Conservation (phyloP, 2,329 filamentous ascomycete genomes). For the Pseudophaeomoniella oleicola region DNA sequence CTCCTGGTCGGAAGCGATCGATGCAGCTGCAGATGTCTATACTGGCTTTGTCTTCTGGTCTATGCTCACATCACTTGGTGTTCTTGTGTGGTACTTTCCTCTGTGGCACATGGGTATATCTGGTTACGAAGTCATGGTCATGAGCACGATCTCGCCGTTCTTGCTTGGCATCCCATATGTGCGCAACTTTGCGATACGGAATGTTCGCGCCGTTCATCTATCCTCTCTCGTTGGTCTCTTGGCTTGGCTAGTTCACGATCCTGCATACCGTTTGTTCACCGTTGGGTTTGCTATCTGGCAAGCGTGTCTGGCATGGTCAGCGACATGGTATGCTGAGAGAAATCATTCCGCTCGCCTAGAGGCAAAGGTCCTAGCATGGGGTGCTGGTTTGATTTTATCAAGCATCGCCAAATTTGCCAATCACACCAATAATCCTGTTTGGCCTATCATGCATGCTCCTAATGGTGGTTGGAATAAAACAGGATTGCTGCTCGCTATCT, state of each 20-base stretch:
- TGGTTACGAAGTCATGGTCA: constrained; percentile 80
- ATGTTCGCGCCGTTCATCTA: constrained; percentile 58
- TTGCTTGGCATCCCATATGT: constrained; percentile 58
- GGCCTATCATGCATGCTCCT: constrained; percentile 78
- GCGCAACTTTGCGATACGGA: constrained; percentile 51
- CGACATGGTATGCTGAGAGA: constrained; percentile 66
- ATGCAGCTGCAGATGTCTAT: constrained; percentile 78
- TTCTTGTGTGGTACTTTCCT: constrained; percentile 94
- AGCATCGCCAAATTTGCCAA: constrained; percentile 85
- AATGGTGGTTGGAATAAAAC: constrained; percentile 90
- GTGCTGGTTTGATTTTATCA: constrained; percentile 69
- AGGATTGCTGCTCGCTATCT: constrained; percentile 59
- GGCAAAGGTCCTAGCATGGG: constrained; percentile 65
- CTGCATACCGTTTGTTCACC: constrained; percentile 61
- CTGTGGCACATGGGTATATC: constrained; percentile 99
- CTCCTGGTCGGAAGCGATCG: constrained; percentile 58
- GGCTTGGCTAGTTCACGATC: constrained; percentile 62
- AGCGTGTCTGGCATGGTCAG: constrained; percentile 71
- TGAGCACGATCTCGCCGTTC: constrained; percentile 69
- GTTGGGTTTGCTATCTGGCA: constrained; percentile 70
- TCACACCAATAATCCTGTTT: constrained; percentile 90
- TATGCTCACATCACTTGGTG: constrained; percentile 72
- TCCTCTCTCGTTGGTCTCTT: constrained; percentile 64
- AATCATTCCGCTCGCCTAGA: constrained; percentile 63
- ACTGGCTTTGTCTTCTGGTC: constrained; percentile 98